These are phyloP conservation scores for Triticum dicoccoides DNA, from an alignment of 176 grass and related monocot genomes.

Conservation along the genomic window DNA sequence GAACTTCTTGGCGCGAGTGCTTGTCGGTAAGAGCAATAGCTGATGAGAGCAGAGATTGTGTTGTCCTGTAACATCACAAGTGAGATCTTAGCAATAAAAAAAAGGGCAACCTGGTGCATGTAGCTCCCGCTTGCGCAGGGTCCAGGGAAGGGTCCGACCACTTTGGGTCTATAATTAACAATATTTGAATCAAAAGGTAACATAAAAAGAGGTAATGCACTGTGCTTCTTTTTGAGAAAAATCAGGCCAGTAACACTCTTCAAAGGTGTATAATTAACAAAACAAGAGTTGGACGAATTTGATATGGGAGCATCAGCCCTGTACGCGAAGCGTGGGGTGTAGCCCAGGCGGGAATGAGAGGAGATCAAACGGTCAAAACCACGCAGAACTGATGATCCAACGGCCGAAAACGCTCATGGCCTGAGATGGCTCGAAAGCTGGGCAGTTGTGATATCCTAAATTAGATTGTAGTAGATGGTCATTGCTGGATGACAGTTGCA, in stretches of 20 bases:
- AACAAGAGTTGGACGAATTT: background rate
- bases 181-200: slow-evolving; percentile 18
- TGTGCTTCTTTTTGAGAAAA: background rate
- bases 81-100: slow-evolving; percentile 20
- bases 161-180: no score
- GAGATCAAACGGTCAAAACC: no score
- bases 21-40: slow-evolving; percentile 73
- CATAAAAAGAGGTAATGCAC: background rate
- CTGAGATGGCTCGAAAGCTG: no score
- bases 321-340: no score
- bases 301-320: no score
- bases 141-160: no score
- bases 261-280: slow-evolving; percentile 19
- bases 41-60: slow-evolving; percentile 83
- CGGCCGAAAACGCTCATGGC: no score
- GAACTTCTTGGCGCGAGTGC: slow-evolving; percentile 74
- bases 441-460: no score
- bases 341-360: no score
- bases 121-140: no score
- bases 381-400: no score
- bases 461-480: background rate
- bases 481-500: slow-evolving; percentile 16
- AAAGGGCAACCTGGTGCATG: no score
- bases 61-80: slow-evolving; percentile 62
- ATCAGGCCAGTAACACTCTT: background rate